phyloP scores from a whole-genome alignment of 805 yeast species.

The Metschnikowia lochheadii region DNA sequence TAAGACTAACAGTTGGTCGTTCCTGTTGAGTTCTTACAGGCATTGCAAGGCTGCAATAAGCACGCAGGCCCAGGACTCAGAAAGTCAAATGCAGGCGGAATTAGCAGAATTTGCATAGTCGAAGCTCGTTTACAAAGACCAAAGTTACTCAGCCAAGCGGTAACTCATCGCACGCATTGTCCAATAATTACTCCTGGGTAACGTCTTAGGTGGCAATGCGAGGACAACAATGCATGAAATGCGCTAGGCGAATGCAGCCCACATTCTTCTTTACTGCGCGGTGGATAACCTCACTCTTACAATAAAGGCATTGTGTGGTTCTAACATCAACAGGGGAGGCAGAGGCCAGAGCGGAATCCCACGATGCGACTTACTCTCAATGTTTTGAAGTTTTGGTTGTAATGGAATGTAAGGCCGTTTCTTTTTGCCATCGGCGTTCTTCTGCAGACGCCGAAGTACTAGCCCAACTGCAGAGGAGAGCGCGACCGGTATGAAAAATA shows the following conservation, averaged over 20 bases:
- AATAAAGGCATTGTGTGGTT: not conserved
- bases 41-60: not conserved
- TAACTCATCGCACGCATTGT: not conserved
- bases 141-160: not conserved
- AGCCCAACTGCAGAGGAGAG: not conserved
- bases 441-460: not conserved
- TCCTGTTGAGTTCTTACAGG: no score
- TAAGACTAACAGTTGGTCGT: no score
- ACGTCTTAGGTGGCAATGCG: not conserved
- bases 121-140: not conserved
- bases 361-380: not conserved
- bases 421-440: not conserved
- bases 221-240: not conserved
- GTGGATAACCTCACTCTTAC: not conserved
- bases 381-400: not conserved
- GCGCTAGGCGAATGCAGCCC: not conserved
- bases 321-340: not conserved
- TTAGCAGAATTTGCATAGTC: not conserved
- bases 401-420: not conserved
- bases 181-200: not conserved
- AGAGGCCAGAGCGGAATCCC: not conserved
- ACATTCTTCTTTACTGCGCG: not conserved
- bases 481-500: not conserved
- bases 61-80: not conserved
- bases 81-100: not conserved